Base-by-base conservation (phyloP, 345 rosid species). In the Arabidopsis arenosa region DNA sequence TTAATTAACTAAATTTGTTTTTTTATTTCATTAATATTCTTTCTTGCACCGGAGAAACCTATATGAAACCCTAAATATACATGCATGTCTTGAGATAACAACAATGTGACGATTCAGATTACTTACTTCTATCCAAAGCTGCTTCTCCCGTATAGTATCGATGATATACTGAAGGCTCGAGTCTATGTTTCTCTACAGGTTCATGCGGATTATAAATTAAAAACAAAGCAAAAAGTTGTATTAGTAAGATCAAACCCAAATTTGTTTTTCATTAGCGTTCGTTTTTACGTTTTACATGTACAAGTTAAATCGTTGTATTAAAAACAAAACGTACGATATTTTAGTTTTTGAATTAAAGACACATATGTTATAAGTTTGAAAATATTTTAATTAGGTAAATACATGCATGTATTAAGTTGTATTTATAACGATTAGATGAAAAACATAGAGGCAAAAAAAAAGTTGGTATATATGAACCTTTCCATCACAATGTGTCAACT, bases 91-190 rank as follows among this genome's bases (percentile, higher is more conserved):
- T 7, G 23, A 32, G 13, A 35, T 18, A 17, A 14, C 6, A 28
- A 52, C 0, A 39, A 12, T 13, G 5, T 52, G 28, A 37, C 2
- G 30, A 37, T 26, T 37, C 6, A 52, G n/a, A 43, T 8, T 57
- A 66, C 73, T 67, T 67, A 75, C 79, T 67, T 75, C 79, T 9
- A 75, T 68, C 17, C 9, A 59, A 18, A 6, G 15, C 17, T 75
- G 59, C 74, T 59, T 17, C 30, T 11, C 8, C 35, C 33, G 14
- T 64, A 73, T 53, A 2, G 4, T 1, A 2, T 64, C 48, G 44
- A 64, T 4, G 57, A 73, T 54, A n/a, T 13, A 54, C 0, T 64
- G 71, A 54, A 73, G 77, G n/a, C 17, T 28, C 6, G 77, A 17
- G 33, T n/a, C 18, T 14, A 33, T 1, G 48, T 64, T 71, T 64